Evolutionary conservation across 306 rosid genomes (phyloP).

Genomic region (Glycine soja): DNA sequence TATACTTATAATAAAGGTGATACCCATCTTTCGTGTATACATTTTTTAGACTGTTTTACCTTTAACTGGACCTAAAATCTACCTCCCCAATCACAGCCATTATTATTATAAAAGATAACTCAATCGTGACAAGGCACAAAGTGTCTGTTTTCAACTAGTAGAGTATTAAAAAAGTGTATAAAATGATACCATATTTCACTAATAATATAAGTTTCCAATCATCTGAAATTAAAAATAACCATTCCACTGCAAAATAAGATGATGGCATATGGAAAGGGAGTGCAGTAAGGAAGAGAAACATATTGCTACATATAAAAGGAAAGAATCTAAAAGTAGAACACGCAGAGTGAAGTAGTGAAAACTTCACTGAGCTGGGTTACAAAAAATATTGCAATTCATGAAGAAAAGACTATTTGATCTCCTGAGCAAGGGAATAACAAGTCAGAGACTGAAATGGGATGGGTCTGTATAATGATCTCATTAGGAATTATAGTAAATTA

Average conservation of each 20-base stretch:
- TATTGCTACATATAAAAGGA: neutral
- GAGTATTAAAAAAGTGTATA: neutral
- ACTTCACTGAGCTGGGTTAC: neutral
- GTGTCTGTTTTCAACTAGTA: neutral
- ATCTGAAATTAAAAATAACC: conserved; percentile 1
- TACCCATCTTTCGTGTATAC: no score
- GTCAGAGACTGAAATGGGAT: conserved; percentile 8
- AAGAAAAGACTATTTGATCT: neutral
- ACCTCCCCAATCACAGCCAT: no score
- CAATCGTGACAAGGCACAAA: no score
- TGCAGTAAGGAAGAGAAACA: neutral
- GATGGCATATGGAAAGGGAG: neutral
- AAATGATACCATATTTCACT: neutral
- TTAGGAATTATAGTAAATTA: conserved; percentile 17
- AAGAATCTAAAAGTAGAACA: neutral
- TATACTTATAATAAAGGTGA: no score
- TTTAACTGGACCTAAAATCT: no score
- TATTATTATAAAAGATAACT: no score
- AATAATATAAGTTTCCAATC: neutral
- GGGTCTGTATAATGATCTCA: conserved; percentile 24
- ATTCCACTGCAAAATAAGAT: conserved; percentile 31
- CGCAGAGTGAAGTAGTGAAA: neutral
- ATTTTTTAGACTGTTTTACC: no score
- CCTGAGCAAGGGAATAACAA: neutral
- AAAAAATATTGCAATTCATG: conserved; percentile 1